Base-by-base conservation (phyloP, 306 rosid species). In the Trifolium subterraneum region DNA sequence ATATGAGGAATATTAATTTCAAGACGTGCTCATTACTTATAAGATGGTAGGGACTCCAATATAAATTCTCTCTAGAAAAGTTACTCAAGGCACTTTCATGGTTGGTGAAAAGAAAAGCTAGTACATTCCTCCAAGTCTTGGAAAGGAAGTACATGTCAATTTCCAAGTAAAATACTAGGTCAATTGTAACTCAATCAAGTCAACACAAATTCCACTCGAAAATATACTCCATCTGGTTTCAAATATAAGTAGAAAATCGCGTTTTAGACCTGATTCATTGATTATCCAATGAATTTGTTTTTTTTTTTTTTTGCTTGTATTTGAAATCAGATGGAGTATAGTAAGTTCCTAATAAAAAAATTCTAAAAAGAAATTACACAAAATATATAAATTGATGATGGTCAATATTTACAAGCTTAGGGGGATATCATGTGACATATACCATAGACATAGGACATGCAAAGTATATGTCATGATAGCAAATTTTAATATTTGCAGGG, bases 171-270 rank as follows among this genome's bases (percentile, higher is more conserved):
- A 51, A 54, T 54, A 13, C 10, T 5, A 54, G 27, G 64, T 58
- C 64, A 58, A 58, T 58, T 58, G 36, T 10, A 23, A 23, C 64
- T 25, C 64, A 58, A 58, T 13, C 64, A 58, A 58, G 64, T 58
- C 64, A 25, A 58, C 64, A 12, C 9, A 23, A 3, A 12, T 1
- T 22, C 18, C 35, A 52, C 9, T 52, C 7, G 29, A 29, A 20
- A 20, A 19, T 29, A 29, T 27, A 27, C 31, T 27, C 4, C 5
- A 0, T 27, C 5, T 4, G 31, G 5, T 22, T 22, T 22, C 25
- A 22, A 22, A 22, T 22, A 22, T 2, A 22, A 22, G 25, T 2
- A 22, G 25, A 22, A 22, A 22, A 22, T 22, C 25, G 2, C n/a
- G n/a, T n/a, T n/a, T n/a, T n/a, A n/a, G n/a, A n/a, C n/a, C n/a